Evolutionary conservation across 345 rosid species (phyloP).

Genomic region (Bruguiera sexangula): DNA sequence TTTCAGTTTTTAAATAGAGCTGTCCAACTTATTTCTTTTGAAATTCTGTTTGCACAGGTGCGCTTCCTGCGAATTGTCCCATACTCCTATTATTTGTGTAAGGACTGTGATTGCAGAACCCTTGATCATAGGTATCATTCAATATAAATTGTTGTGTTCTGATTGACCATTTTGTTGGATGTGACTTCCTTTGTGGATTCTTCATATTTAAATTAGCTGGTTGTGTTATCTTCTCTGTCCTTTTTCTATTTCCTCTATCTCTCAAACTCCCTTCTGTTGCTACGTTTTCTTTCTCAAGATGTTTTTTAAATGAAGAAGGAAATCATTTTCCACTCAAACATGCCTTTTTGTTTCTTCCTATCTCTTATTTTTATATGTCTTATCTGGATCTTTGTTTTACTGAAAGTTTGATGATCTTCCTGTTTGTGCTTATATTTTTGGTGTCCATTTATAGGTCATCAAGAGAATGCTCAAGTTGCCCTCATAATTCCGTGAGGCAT

Average conservation of each 20-base stretch:
- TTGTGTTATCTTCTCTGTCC: no score
- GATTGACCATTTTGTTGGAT: no score
- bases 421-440: not conserved
- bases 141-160: not conserved
- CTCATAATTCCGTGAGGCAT: conserved; percentile 82
- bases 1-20: conserved; percentile 14
- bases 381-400: not conserved
- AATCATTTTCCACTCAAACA: no score
- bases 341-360: not conserved
- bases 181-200: no score
- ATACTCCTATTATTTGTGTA: conserved; percentile 90
- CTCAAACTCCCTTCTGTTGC: no score
- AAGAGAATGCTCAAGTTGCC: conserved; percentile 56
- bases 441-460: conserved; percentile 43
- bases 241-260: no score
- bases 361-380: not conserved
- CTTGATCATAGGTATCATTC: conserved; percentile 79
- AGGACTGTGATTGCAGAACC: conserved; percentile 84
- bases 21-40: conserved; percentile 17
- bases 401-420: not conserved
- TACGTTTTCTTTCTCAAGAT: no score
- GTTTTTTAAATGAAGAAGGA: no score
- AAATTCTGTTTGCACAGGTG: conserved; percentile 47
- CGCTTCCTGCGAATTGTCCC: conserved; percentile 86
- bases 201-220: no score